Percentiles rank a stretch among this genome's conserved stretches.
Evolutionary conservation across 305 asterid species (phyloP).

Genomic region (Fraxinus baroniana): DNA sequence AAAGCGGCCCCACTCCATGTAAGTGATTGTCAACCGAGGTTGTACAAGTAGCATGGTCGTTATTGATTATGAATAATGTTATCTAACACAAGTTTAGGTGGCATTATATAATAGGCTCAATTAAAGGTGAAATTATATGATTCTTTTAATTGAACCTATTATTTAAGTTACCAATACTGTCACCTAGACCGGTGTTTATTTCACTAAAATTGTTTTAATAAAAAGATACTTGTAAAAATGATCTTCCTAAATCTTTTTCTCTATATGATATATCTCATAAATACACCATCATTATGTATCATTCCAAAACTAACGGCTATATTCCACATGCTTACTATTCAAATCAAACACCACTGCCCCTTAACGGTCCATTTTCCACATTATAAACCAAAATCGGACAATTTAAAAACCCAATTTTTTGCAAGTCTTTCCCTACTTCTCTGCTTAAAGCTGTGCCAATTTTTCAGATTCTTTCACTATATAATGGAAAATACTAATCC

Average conservation of each 20-base stretch:
- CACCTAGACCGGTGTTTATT: too few species aligned
- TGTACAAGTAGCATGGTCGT: too few species aligned
- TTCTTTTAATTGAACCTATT: too few species aligned
- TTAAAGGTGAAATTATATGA: too few species aligned
- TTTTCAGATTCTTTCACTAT: background rate
- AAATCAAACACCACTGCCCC: background rate
- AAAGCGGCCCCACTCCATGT: too few species aligned
- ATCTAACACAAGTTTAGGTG: too few species aligned
- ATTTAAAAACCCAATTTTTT: background rate
- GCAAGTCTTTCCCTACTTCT: background rate
- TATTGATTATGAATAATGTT: too few species aligned
- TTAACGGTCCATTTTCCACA: conserved; percentile 45
- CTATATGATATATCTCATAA: background rate
- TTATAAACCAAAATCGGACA: conserved; percentile 6
- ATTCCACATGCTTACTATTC: background rate
- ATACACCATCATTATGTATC: background rate
- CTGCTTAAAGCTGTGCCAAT: background rate
- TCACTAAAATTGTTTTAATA: too few species aligned
- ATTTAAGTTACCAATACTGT: too few species aligned
- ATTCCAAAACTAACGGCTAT: background rate
- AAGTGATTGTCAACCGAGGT: too few species aligned
- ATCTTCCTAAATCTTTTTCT: background rate
- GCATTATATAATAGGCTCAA: too few species aligned
- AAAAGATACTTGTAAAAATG: background rate
- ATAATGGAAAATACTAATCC: background rate